Evolutionary conservation across 371 early-diverging fungal genomes (phyloP), one percentile per base, ranked within the genome.

Genomic region (Apophysomyces ossiformis): DNA sequence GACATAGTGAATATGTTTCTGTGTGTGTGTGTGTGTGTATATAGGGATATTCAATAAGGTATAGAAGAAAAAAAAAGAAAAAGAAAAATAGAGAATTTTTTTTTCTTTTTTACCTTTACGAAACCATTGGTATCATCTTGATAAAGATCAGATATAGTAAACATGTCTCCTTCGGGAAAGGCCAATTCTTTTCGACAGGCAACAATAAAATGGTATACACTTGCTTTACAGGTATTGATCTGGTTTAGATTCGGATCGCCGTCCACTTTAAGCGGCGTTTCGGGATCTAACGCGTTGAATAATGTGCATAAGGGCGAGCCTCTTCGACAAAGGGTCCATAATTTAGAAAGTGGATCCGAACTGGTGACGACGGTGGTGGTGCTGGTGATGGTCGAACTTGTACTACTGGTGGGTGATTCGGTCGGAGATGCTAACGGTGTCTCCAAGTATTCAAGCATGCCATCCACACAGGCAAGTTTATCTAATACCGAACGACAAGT

Each of bases 101-200:
- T 26, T 26, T 26, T 26, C 1, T 26, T 26, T 26, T 3, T 65
- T 85, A 96, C 97, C 88, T 95, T 98, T 70, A 97, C 93, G 75
- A 97, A 94, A 32, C 93, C 95, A 72, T 94, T 94, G 38, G 96
- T 98, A 76, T 98, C 97, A 69, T 97, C 95, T 69, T 90, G 90
- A 75, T 92, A 96, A 57, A 97, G 80, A 61, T 96, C 96, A 11
- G 89, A 79, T 65, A 97, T 92, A 58, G 94, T 86, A 72, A 96
- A 95, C 63, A 93, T 83, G 67, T 95, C 91, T 54, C 92, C 90
- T 61, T 94, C 92, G 12, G 75, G 67, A 62, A 95, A 82, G 11
- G 76, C 76, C 32, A 93, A 78, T 61, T 93, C 85, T 5, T 88
- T 75, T 58, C 85, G 83, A 68, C 92, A 91, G 21, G 88, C 90